Conservation (phyloP, 371 early-diverging fungal species). For the Apophysomyces ossiformis region DNA sequence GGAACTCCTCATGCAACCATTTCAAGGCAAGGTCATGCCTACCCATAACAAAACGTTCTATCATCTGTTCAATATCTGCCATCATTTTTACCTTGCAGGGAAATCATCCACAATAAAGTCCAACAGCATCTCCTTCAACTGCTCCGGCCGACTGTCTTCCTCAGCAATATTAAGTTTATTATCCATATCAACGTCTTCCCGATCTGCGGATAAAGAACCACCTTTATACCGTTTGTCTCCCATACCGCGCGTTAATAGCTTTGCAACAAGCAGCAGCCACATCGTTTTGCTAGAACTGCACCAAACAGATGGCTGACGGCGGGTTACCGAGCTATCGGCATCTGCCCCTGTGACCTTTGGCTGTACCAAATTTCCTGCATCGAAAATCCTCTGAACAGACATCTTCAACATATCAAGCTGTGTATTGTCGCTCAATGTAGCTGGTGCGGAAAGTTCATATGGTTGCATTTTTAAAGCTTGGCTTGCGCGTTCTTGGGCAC, state of each 20-base stretch:
- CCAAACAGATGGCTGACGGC: constrained; percentile 10
- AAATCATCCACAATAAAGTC: constrained; percentile 42
- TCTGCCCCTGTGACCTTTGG: constrained; percentile 8
- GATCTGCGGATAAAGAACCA: background rate
- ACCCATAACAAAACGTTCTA: background rate
- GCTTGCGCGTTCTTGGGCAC: constrained; percentile 50
- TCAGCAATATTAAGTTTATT: constrained; percentile 13
- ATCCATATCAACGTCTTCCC: constrained; percentile 11
- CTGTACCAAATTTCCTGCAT: constrained; percentile 28
- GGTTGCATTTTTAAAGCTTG: constrained; percentile 52
- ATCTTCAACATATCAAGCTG: constrained; percentile 37
- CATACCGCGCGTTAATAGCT: constrained; percentile 37
- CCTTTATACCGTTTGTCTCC: constrained; percentile 9
- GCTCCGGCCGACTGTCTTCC: constrained; percentile 17
- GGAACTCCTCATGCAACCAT: constrained; percentile 51
- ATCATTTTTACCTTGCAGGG: constrained; percentile 25
- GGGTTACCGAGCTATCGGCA: constrained; percentile 12
- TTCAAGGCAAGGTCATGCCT: constrained; percentile 48
- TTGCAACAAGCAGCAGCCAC: constrained; percentile 41
- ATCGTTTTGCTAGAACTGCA: constrained; percentile 22
- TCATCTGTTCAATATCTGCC: background rate
- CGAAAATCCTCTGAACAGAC: constrained; percentile 45
- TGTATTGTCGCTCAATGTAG: constrained; percentile 17
- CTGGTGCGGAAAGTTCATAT: constrained; percentile 34
- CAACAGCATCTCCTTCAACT: constrained; percentile 38